Evolutionary conservation across 1,284 basidiomycete genomes (phyloP), one percentile per base, ranked within the genome.

Genomic region (Meripilus lineatus): DNA sequence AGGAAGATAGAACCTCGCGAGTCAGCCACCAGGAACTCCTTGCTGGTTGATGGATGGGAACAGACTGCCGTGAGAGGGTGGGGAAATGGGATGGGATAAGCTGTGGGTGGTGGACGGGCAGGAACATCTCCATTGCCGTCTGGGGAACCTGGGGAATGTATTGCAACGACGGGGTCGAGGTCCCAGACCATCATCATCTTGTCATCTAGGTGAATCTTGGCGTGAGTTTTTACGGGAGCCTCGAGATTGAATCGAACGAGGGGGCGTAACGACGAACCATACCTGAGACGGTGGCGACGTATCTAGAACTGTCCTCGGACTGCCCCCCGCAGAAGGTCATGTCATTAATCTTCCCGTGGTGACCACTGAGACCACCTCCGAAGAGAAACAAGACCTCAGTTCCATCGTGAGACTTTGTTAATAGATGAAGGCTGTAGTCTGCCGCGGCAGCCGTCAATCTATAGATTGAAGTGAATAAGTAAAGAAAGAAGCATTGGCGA

Each of bases 171-270:
- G 2, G 84, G 83, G 55, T 76, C 68, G 15, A 90, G 72, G 60
- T 90, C 84, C 87, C 87, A 90, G 13, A 90, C 77, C 76, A 89
- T 83, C 38, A 89, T 71, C 71, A 82, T 83, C 57, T 79, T 84
- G 64, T 89, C 86, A 52, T 88, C 86, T 88, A 48, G 26, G 25
- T 18, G 18, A 34, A 22, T 41, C 42, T 46, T 23, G 38, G 32
- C 23, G 17, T 28, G 18, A 21, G 11, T 23, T 32, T 20, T 42
- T 25, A 21, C 18, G 13, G 17, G 21, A 17, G 17, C 11, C 8
- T 36, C 17, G 8, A 18, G 34, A 4, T 32, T 18, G 4, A 15
- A 42, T 21, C 22, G 20, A 22, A 18, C 32, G 21, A 36, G 22
- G 17, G 4, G 22, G 34, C 30, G 44, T 32, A 42, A 33, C 21